These are phyloP conservation scores for Cladophialophora yegresii DNA, from an alignment of 2,329 filamentous ascomycete species.

Conservation along the genomic window DNA sequence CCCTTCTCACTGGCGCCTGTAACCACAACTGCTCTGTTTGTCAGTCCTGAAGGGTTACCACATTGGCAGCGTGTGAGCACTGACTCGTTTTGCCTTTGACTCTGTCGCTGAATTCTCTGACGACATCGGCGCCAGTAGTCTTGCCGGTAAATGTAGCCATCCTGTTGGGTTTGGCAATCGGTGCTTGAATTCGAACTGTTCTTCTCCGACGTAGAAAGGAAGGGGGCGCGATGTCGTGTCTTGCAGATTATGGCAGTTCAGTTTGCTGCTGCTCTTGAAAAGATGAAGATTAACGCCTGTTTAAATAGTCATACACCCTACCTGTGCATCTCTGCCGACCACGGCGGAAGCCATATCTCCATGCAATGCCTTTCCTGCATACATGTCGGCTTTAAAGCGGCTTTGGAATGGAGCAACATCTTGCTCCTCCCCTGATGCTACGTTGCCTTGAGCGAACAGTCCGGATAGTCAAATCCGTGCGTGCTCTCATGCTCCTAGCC, in stretches of 20 bases:
- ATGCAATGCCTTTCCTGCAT: background rate
- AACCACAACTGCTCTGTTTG: conserved; percentile 36
- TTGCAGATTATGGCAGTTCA: background rate
- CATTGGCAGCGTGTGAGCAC: background rate
- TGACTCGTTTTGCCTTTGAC: conserved; percentile 41
- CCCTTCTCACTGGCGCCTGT: conserved; percentile 37
- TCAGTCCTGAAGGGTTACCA: background rate
- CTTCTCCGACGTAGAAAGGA: background rate
- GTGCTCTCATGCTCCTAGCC: background rate
- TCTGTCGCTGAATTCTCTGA: conserved; percentile 37
- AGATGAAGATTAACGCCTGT: background rate
- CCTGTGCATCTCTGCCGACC: background rate
- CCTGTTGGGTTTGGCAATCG: conserved; percentile 3
- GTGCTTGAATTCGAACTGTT: background rate
- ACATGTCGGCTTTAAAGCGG: background rate
- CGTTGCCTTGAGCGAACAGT: background rate
- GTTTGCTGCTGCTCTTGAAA: background rate
- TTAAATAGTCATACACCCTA: background rate
- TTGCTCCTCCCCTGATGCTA: background rate
- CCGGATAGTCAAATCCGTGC: background rate
- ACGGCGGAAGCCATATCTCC: conserved; percentile 5
- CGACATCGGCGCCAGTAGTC: conserved; percentile 41
- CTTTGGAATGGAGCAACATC: background rate
- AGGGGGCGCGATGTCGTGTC: no score
- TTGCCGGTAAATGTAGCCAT: conserved; percentile 38